A percentile compares a stretch with the other conserved stretches of the same genome.
phyloP scores from a whole-genome alignment of 176 grass and related monocot genomes.

The Triticum turgidum region DNA sequence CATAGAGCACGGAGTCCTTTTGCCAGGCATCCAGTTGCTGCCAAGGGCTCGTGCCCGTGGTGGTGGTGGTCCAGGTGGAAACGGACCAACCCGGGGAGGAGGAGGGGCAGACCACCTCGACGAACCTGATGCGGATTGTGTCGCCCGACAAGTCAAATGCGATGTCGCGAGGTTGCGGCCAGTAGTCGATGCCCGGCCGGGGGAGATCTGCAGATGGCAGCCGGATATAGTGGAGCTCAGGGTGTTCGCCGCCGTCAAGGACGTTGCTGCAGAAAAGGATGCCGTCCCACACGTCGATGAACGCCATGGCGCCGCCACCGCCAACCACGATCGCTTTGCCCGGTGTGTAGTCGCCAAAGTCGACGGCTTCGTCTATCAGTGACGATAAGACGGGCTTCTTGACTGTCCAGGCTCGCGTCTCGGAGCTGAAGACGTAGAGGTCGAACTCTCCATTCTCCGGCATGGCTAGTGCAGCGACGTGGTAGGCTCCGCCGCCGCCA shows the following conservation, averaged over 20 bases:
- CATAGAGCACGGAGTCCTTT: not conserved
- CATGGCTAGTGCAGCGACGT: not conserved
- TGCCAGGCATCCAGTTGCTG: not conserved
- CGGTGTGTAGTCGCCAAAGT: not conserved
- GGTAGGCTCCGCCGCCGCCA: not conserved
- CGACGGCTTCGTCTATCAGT: not conserved
- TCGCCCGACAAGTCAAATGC: not conserved
- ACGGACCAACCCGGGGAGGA: not conserved
- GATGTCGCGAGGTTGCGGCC: not conserved
- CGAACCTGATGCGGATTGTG: not conserved
- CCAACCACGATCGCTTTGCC: not conserved
- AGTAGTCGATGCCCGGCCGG: not conserved
- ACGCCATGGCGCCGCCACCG: not conserved
- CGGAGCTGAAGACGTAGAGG: not conserved
- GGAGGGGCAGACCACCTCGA: not conserved
- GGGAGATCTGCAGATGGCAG: not conserved
- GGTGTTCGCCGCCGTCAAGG: not conserved
- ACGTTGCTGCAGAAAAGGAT: not conserved
- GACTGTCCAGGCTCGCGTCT: not conserved
- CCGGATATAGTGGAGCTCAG: not conserved
- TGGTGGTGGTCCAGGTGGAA: not conserved
- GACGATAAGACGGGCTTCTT: not conserved
- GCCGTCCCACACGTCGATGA: not conserved
- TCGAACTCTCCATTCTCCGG: not conserved
- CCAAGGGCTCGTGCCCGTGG: not conserved